A percentile compares a stretch with the other conserved stretches of the same genome.
phyloP scores from a whole-genome alignment of 78 protist genomes.

The Polysphondylium violaceum region DNA sequence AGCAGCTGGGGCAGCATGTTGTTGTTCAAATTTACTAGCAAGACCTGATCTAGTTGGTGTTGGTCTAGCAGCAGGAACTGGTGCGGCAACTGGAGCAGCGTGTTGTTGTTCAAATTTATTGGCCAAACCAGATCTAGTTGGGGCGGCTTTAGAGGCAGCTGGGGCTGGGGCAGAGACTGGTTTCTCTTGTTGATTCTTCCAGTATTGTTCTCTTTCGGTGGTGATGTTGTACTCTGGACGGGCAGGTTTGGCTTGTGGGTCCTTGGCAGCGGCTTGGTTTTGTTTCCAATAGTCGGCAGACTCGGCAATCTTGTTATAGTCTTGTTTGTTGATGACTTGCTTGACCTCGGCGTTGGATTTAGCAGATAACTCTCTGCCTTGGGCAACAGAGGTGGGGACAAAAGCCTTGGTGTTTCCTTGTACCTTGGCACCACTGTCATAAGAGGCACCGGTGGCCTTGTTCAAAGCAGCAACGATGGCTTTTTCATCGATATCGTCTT shows the following conservation, averaged over 20 bases:
- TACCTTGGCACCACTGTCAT: constrained; percentile 78
- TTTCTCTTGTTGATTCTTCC: constrained; percentile 55
- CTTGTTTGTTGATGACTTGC: constrained; percentile 60
- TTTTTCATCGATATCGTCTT: constrained; percentile 75
- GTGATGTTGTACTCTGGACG: constrained; percentile 69
- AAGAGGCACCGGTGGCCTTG: constrained; percentile 82
- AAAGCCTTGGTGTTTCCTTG: constrained; percentile 50
- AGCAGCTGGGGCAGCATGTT: not conserved
- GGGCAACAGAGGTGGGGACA: constrained; percentile 71
- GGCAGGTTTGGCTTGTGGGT: constrained; percentile 28
- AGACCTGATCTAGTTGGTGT: constrained; percentile 40
- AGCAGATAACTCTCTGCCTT: constrained; percentile 65
- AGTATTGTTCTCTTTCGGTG: constrained; percentile 51
- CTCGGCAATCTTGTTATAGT: constrained; percentile 69
- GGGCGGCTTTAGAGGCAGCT: constrained; percentile 23
- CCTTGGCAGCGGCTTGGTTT: constrained; percentile 18
- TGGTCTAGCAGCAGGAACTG: constrained; percentile 46
- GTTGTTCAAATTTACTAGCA: constrained; percentile 26
- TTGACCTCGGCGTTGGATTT: constrained; percentile 57
- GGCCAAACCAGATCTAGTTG: constrained; percentile 40
- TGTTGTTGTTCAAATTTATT: constrained; percentile 48
- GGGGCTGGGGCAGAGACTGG: constrained; percentile 18
- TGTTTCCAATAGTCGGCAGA: constrained; percentile 58
- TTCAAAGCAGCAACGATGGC: constrained; percentile 37
- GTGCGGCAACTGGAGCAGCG: not conserved